These are phyloP conservation scores for Cudoniella acicularis DNA, from an alignment of 495 filamentous ascomycete species.

Conservation along the genomic window DNA sequence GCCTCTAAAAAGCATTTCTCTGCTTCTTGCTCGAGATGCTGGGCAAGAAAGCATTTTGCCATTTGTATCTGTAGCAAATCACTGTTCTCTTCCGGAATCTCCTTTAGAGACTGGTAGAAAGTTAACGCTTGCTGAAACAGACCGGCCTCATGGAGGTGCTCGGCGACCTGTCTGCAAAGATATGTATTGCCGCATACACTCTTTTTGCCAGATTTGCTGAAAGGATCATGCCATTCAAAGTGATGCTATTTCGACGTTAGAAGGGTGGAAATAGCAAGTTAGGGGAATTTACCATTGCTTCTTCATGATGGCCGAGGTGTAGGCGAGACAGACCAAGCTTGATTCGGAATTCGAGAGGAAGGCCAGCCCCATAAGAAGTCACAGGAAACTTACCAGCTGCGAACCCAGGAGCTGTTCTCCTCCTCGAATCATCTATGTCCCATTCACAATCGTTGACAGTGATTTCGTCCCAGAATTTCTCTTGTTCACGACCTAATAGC, in stretches of 20 bases:
- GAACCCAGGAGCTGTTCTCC: constrained; percentile 48
- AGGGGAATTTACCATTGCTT: constrained; percentile 67
- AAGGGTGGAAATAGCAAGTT: background rate
- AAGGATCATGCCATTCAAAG: constrained; percentile 62
- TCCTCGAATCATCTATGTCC: constrained; percentile 69
- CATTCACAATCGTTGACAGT: constrained; percentile 85
- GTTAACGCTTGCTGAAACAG: constrained; percentile 60
- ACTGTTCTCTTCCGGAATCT: constrained; percentile 53
- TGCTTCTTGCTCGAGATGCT: constrained; percentile 61
- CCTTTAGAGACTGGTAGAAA: constrained; percentile 68
- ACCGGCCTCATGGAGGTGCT: constrained; percentile 56
- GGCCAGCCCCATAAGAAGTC: constrained; percentile 64
- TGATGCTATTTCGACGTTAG: constrained; percentile 43
- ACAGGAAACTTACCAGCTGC: constrained; percentile 46
- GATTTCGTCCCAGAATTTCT: constrained; percentile 76
- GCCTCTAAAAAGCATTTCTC: constrained; percentile 71
- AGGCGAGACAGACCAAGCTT: constrained; percentile 82
- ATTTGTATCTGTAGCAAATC: constrained; percentile 63
- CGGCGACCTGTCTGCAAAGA: constrained; percentile 70
- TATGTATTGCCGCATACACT: constrained; percentile 63
- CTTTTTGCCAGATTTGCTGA: constrained; percentile 42
- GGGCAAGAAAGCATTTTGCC: constrained; percentile 64
- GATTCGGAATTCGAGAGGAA: constrained; percentile 81
- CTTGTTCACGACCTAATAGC: constrained; percentile 71
- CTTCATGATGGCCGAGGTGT: constrained; percentile 61